Conservation (phyloP, 2,329 filamentous ascomycete genomes). For the Aureobasidium pullulans region DNA sequence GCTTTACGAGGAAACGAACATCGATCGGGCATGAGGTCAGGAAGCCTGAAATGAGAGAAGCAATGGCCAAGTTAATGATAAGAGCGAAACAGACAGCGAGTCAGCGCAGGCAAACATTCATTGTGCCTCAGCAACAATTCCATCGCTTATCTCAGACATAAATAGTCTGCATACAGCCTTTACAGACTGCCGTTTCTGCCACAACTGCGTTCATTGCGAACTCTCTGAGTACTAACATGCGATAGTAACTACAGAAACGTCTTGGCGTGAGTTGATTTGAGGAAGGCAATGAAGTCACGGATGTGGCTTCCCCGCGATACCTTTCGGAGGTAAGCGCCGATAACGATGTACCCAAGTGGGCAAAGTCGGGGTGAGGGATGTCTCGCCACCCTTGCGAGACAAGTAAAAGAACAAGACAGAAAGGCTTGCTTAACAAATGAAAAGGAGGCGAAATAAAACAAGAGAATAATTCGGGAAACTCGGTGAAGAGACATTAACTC, state of each 20-base stretch:
- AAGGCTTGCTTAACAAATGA: background rate
- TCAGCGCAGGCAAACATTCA: background rate
- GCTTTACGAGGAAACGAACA: background rate
- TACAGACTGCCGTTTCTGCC: background rate
- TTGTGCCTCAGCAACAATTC: background rate
- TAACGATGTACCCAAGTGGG: constrained; percentile 11
- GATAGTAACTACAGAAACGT: constrained; percentile 1
- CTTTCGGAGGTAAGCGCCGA: constrained; percentile 9
- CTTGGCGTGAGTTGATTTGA: background rate
- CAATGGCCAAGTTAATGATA: background rate
- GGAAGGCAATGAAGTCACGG: constrained; percentile 8
- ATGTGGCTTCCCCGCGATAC: constrained; percentile 7
- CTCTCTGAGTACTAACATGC: background rate
- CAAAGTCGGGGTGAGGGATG: background rate
- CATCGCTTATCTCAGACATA: background rate
- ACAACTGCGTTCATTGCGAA: background rate
- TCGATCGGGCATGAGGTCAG: background rate
- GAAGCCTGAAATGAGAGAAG: background rate
- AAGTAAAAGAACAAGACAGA: constrained; percentile 1
- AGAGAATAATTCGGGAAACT: background rate
- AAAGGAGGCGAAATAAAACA: background rate
- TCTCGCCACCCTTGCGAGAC: constrained; percentile 5
- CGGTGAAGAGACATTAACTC: background rate
- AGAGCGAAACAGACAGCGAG: background rate
- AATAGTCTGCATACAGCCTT: too few species aligned